phyloP scores from a whole-genome alignment of 2,329 filamentous ascomycete genomes.

The Harringtonia lauricola region DNA sequence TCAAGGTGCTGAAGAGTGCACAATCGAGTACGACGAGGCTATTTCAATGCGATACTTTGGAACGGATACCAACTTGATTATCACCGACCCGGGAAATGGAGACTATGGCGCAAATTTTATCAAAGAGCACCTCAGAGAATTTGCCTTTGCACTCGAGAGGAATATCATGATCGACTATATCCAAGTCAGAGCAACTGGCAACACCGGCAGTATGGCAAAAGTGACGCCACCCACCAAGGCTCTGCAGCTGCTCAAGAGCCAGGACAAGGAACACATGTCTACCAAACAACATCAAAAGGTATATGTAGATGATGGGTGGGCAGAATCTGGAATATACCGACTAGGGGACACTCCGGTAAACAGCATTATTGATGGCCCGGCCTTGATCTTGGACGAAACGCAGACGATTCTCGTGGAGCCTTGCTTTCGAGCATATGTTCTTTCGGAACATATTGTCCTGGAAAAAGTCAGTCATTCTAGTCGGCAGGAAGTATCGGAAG shows the following conservation, averaged over 20 bases:
- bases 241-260: no score
- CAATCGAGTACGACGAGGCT: constrained; percentile 80
- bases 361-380: constrained; percentile 45
- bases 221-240: no score
- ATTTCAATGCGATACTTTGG: constrained; percentile 87
- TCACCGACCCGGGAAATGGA: constrained; percentile 36
- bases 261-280: constrained; percentile 54
- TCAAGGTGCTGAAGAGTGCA: constrained; percentile 39
- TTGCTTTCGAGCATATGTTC: constrained; percentile 47
- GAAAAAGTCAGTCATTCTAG: no score
- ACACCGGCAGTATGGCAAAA: no score
- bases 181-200: background rate
- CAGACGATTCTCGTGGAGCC: constrained; percentile 64
- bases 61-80: constrained; percentile 84
- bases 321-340: constrained; percentile 54
- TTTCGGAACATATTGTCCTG: constrained; percentile 61
- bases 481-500: constrained; percentile 12
- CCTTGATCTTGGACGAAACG: constrained; percentile 54
- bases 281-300: no score
- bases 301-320: constrained; percentile 7
- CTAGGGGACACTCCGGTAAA: constrained; percentile 50
- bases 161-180: constrained; percentile 65
- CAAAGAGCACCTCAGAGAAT: constrained; percentile 59
- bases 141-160: constrained; percentile 55
- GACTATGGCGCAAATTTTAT: constrained; percentile 53